These are phyloP conservation scores for Verbena officinalis DNA, from an alignment of 257 asterid species.

Conservation along the genomic window DNA sequence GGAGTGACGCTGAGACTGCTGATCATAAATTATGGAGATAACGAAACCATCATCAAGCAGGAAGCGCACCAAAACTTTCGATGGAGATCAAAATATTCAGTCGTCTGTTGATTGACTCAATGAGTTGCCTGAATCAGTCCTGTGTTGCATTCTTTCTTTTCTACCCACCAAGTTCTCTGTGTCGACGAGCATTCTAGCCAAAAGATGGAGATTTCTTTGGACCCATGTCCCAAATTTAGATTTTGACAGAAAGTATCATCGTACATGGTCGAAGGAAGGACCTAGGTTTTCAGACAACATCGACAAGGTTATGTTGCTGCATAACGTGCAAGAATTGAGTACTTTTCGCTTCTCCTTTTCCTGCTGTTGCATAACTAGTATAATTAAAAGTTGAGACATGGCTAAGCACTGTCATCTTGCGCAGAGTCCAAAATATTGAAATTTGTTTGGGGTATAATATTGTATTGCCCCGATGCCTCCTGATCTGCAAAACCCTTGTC, in stretches of 20 bases:
- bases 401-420: background rate
- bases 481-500: constrained; percentile 21
- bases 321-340: background rate
- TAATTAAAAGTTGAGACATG: background rate
- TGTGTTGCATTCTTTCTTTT: constrained; percentile 8
- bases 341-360: background rate
- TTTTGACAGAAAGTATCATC: background rate
- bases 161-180: constrained; percentile 3
- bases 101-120: constrained; percentile 16
- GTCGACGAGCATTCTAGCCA: constrained; percentile 2
- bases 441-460: background rate
- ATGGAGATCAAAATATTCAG: background rate
- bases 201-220: constrained; percentile 16
- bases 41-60: too few relatives aligned
- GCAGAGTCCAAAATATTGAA: background rate
- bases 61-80: background rate
- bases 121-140: constrained; percentile 12
- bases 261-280: background rate
- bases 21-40: background rate
- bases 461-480: constrained; percentile 15
- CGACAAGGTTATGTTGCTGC: background rate
- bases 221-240: background rate
- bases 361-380: too few relatives aligned
- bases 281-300: background rate
- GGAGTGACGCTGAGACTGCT: too few relatives aligned